Evolutionary conservation across 495 filamentous ascomycete genomes (phyloP), one percentile per base, ranked within the genome.

Genomic region (Symbiotaphrina buchneri): DNA sequence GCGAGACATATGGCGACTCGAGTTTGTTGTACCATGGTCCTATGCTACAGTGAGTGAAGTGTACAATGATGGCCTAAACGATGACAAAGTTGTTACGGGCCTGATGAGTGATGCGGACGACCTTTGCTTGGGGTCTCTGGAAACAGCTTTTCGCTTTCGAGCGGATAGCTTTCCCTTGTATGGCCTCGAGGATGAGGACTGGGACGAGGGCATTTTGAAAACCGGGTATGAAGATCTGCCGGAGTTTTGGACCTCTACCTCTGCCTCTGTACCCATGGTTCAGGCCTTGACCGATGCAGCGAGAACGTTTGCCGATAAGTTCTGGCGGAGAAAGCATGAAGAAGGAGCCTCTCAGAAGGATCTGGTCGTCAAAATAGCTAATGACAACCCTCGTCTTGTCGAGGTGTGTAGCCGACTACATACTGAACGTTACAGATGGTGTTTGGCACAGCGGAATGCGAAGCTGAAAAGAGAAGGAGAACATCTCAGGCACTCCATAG

Each of bases 241-340:
- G 11, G 68, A 76, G 28, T 70, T 77, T 33, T 94, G 84, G 84
- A 90, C 79, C 3, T 76, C 74, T 6, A 68, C 61, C 16, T 52
- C 57, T 2, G 68, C 69, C 34, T 52, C 74, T 33, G 51, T 61
- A 15, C 58, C 61, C 33, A 60, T 67, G 31, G 43, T 61, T 7
- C 58, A 58, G 36, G 54, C 59, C 16, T 54, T 76, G 18, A 48
- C 62, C 22, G 61, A 68, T 19, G 27, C 47, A 3, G 46, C 47
- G 7, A 44, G 51, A 21, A 37, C n/a, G n/a, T n/a, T n/a, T n/a
- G n/a, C n/a, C n/a, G n/a, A n/a, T n/a, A n/a, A n/a, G n/a, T 35
- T 19, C 7, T 48, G 11, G 44, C 52, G n/a, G 37, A 21, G 15
- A n/a, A n/a, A n/a, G n/a, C n/a, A n/a, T n/a, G n/a, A n/a, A n/a